A percentile compares a stretch with the other conserved stretches of the same genome.
Evolutionary conservation across 2,329 filamentous ascomycete genomes (phyloP).

Genomic region (Claviceps arundinis): DNA sequence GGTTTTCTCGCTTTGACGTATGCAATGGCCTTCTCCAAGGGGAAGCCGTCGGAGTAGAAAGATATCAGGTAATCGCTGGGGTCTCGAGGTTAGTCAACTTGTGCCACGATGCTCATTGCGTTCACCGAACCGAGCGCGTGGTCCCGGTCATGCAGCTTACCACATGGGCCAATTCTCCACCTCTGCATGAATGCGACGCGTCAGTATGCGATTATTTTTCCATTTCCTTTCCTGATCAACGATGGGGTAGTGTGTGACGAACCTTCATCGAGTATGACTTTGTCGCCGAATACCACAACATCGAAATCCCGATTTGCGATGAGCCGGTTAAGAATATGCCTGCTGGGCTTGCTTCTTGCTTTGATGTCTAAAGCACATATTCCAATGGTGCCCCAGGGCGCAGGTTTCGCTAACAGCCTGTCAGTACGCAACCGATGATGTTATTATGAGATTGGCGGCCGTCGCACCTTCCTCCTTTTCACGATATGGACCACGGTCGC

Average conservation of each 20-base stretch:
- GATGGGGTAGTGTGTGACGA: slow-evolving; percentile 11
- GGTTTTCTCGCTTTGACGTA: slow-evolving; percentile 89
- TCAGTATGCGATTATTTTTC: not conserved
- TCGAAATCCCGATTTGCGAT: slow-evolving; percentile 89
- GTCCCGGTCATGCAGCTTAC: slow-evolving; percentile 25
- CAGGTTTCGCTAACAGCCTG: slow-evolving; percentile 33
- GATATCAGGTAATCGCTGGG: slow-evolving; percentile 80
- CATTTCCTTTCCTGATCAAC: not conserved
- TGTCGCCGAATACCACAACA: slow-evolving; percentile 95
- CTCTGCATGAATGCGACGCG: slow-evolving; percentile 29
- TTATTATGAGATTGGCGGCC: not conserved
- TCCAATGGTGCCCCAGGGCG: slow-evolving; percentile 60
- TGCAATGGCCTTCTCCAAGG: slow-evolving; percentile 89
- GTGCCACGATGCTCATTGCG: slow-evolving; percentile 20
- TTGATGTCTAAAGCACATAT: slow-evolving; percentile 94
- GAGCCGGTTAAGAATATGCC: slow-evolving; percentile 87
- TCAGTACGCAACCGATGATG: slow-evolving; percentile 13
- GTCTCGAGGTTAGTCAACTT: slow-evolving; percentile 2
- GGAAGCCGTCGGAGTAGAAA: slow-evolving; percentile 97
- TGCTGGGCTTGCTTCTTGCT: slow-evolving; percentile 88
- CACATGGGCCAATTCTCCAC: slow-evolving; percentile 94
- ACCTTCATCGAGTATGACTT: slow-evolving; percentile 92
- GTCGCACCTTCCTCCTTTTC: slow-evolving; percentile 42
- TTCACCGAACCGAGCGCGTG: slow-evolving; percentile 17
- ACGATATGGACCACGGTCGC: slow-evolving; percentile 45